Conservation (phyloP, 768 basidiomycete genomes). For the Amanita brunnescens region DNA sequence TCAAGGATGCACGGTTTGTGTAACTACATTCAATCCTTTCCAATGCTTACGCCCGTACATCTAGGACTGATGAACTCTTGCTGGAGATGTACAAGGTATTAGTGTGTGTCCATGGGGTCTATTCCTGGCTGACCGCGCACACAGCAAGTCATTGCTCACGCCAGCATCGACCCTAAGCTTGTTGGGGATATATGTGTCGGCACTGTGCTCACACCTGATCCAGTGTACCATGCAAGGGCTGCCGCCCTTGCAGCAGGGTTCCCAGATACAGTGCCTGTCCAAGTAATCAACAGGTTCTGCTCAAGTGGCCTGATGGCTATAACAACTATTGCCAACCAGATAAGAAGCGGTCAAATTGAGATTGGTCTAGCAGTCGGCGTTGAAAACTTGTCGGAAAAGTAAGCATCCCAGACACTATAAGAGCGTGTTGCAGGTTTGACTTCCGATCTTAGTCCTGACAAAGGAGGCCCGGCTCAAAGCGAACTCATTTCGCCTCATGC, state of each 20-base stretch:
- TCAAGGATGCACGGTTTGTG: slow-evolving; percentile 58
- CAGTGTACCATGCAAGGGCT: slow-evolving; percentile 61
- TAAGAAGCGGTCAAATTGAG: slow-evolving; percentile 70
- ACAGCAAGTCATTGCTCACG: slow-evolving; percentile 52
- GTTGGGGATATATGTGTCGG: slow-evolving; percentile 79
- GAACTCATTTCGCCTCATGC: slow-evolving; percentile 50
- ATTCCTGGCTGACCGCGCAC: slow-evolving; percentile 7
- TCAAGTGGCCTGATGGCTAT: slow-evolving; percentile 83
- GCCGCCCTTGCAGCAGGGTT: slow-evolving; percentile 76
- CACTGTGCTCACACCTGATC: slow-evolving; percentile 57
- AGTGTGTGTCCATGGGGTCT: background rate
- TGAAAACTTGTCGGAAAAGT: slow-evolving; percentile 81
- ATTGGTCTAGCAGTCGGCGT: slow-evolving; percentile 77
- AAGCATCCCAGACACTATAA: slow-evolving; percentile 14
- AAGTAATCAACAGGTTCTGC: slow-evolving; percentile 74
- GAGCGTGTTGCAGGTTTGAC: background rate
- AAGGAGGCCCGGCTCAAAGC: slow-evolving; percentile 49
- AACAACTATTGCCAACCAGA: slow-evolving; percentile 67
- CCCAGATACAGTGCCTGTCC: slow-evolving; percentile 67
- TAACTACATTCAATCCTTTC: slow-evolving; percentile 1
- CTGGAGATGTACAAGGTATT: slow-evolving; percentile 74
- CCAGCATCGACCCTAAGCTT: slow-evolving; percentile 51
- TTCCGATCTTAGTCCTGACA: slow-evolving; percentile 44
- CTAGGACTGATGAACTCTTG: slow-evolving; percentile 71
- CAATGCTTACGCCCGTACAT: slow-evolving; percentile 9